Evolutionary conservation across 805 yeast genomes (phyloP).

Genomic region (Metschnikowia continentalis): DNA sequence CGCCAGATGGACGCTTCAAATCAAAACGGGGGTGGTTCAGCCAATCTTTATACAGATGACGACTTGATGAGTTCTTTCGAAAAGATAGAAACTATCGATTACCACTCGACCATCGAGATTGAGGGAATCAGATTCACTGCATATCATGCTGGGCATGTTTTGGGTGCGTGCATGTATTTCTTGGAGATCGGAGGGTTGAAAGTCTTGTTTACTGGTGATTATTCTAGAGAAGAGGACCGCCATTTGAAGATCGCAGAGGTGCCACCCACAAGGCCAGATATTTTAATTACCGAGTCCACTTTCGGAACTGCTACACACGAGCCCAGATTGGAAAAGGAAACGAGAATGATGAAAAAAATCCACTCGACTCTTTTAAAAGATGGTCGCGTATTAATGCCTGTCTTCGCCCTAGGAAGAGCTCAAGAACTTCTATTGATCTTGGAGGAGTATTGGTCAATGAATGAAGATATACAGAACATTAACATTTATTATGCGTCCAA

Average conservation of each 20-base stretch:
- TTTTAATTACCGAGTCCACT: constrained; percentile 90
- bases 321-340: constrained; percentile 81
- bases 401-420: constrained; percentile 94
- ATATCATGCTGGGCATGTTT: constrained; percentile 98
- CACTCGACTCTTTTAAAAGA: constrained; percentile 83
- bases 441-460: constrained; percentile 91
- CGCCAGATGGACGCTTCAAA: constrained; percentile 12
- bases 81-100: constrained; percentile 88
- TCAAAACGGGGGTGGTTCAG: constrained; percentile 22
- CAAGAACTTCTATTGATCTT: constrained; percentile 86
- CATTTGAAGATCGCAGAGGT: constrained; percentile 94
- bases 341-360: constrained; percentile 71
- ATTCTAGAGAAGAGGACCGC: constrained; percentile 91
- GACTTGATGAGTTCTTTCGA: constrained; percentile 87
- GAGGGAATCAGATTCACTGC: constrained; percentile 96
- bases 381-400: constrained; percentile 89
- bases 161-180: constrained; percentile 98
- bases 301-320: constrained; percentile 98
- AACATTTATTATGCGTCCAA: constrained; percentile 90
- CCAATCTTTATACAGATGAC: constrained; percentile 78
- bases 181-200: constrained; percentile 92
- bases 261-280: constrained; percentile 82
- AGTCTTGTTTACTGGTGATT: constrained; percentile 91
- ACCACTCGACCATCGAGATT: constrained; percentile 90
- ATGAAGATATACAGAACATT: constrained; percentile 75